These are phyloP conservation scores for Fonsecaea multimorphosa DNA, from an alignment of 2,329 filamentous ascomycete genomes.

Conservation along the genomic window DNA sequence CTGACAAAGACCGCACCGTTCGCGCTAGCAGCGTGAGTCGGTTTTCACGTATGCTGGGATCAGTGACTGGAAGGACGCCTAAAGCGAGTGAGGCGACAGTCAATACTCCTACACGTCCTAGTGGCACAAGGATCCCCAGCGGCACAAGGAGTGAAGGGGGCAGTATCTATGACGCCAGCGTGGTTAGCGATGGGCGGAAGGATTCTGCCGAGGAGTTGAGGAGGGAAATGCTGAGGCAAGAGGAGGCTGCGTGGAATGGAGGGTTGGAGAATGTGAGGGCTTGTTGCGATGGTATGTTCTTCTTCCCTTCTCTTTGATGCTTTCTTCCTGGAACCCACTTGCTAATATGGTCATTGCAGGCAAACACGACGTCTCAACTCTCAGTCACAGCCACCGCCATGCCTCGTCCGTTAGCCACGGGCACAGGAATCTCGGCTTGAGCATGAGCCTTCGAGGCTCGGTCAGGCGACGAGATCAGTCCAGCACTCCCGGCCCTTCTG, in stretches of 20 bases:
- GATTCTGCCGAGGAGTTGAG: slow-evolving; percentile 85
- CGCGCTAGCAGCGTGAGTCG: slow-evolving; percentile 41
- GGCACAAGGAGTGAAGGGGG: slow-evolving; percentile 33
- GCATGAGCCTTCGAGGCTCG: slow-evolving; percentile 34
- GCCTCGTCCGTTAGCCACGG: slow-evolving; percentile 20
- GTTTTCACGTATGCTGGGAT: slow-evolving; percentile 53
- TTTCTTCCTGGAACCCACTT: background rate
- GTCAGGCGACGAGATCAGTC: slow-evolving; percentile 29
- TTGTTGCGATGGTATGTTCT: slow-evolving; percentile 85
- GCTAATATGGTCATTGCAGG: slow-evolving; percentile 28
- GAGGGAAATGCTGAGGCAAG: slow-evolving; percentile 71
- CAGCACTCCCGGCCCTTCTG: slow-evolving; percentile 22
- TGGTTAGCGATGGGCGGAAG: slow-evolving; percentile 51
- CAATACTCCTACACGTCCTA: slow-evolving; percentile 24
- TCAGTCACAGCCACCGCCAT: slow-evolving; percentile 36
- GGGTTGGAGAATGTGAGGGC: slow-evolving; percentile 92
- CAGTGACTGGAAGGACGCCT: slow-evolving; percentile 53
- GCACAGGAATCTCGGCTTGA: slow-evolving; percentile 33
- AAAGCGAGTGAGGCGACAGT: slow-evolving; percentile 30
- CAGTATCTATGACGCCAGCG: slow-evolving; percentile 49
- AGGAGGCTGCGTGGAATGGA: slow-evolving; percentile 71
- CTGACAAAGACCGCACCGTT: slow-evolving; percentile 55
- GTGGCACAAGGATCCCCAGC: slow-evolving; percentile 16
- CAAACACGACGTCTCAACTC: slow-evolving; percentile 39
- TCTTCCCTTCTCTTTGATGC: background rate